Base-by-base conservation (phyloP, 148 eudicot genomes). In the Chenopodium suecicum region DNA sequence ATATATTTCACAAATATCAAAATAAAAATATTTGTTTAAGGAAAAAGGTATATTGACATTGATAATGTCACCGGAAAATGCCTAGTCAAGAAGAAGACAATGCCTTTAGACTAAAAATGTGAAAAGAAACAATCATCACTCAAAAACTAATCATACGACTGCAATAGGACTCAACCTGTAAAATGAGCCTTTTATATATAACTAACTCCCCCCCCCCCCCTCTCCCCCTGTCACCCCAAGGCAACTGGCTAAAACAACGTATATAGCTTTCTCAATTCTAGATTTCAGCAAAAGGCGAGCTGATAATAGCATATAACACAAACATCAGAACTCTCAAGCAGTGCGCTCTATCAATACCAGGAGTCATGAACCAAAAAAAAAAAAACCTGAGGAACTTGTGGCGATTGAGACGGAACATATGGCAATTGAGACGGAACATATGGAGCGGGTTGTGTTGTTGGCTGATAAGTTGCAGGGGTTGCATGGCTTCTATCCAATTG, bases 381-480 rank as follows among this genome's bases (percentile, higher is more conserved):
- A 56, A 56, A 75, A 88, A 94, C 98, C 95, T 84, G 89, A 4
- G 91, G 87, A 74, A 79, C 86, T 85, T 88, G 93, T 73, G 87
- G 88, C 41, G 90, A 46, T 74, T 83, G 97, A 68, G 91, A 80
- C 77, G 99, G 99, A 79, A 92, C 78, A 87, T 94, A 96, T 68
- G 90, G 88, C 25, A 25, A 25, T 25, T 83, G 97, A 68, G 91
- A 80, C 77, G 99, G 99, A 79, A 92, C 78, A 87, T 94, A 96
- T 68, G 90, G 88, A 41, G 74, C 75, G 52, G 85, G 89, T 78
- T 83, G 94, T 17, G 87, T 86, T 46, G 89, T 76, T 81, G 93
- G 86, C 73, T 87, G 97, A 80, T 89, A 91, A 60, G 96, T 78
- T 66, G 82, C 58, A 66, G 93, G 80, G 81, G 86, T 82, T 87